phyloP scores from a whole-genome alignment of 768 basidiomycete species.

The Fomitopsis serialis region DNA sequence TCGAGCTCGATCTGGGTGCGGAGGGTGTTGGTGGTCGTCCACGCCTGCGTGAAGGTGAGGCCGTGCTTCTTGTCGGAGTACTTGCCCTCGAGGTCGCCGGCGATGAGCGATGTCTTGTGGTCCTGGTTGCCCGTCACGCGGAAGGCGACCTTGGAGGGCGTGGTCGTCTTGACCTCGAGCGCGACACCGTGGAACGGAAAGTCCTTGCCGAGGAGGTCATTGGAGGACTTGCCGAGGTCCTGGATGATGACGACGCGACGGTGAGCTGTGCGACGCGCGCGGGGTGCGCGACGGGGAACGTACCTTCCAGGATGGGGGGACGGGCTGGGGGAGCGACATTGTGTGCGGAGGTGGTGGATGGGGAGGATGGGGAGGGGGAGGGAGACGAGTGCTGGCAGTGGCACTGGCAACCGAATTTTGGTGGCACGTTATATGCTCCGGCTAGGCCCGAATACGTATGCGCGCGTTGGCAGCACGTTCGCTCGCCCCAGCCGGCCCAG shows the following conservation, averaged over 20 bases:
- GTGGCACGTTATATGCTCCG: conserved; percentile 4
- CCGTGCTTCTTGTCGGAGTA: conserved; percentile 90
- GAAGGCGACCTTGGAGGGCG: conserved; percentile 88
- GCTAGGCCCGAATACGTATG: background rate
- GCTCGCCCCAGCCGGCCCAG: background rate
- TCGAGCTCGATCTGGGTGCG: conserved; percentile 91
- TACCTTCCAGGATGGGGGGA: conserved; percentile 97
- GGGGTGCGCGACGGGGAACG: conserved; percentile 11
- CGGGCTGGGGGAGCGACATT: conserved; percentile 93
- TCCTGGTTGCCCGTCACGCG: conserved; percentile 84
- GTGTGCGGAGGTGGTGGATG: conserved; percentile 26
- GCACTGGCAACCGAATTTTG: conserved; percentile 1
- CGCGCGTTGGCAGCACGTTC: conserved; percentile 1
- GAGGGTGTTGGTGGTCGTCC: conserved; percentile 94
- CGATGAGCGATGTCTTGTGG: conserved; percentile 66
- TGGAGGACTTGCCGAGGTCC: conserved; percentile 97
- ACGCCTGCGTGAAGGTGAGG: conserved; percentile 88
- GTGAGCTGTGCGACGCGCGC: background rate
- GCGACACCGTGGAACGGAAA: conserved; percentile 71
- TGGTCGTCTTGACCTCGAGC: conserved; percentile 86
- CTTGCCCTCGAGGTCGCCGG: conserved; percentile 94
- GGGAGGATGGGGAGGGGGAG: conserved; percentile 12
- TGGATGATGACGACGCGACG: conserved; percentile 28
- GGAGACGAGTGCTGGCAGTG: background rate
- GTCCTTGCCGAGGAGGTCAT: conserved; percentile 91